Evolutionary conservation across 176 grass and related monocot genomes (phyloP).

Genomic region (Hyparrhenia diplandra): DNA sequence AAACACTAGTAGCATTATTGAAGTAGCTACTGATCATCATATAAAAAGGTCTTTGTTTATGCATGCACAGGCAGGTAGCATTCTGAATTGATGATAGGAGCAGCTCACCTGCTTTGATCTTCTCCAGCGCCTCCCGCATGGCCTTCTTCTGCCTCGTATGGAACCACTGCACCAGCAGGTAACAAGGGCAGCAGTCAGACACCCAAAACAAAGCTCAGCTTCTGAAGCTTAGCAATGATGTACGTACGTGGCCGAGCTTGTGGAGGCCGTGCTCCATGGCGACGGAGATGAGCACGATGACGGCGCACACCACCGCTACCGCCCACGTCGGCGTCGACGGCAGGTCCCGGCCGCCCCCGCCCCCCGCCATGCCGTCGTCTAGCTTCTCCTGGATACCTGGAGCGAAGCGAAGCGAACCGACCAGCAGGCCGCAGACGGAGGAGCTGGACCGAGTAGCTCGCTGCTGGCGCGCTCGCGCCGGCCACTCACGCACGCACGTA

Average conservation of each 20-base stretch:
- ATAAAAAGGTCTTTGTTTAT: background rate
- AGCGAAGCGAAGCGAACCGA: background rate
- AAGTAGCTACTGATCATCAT: too few relatives aligned
- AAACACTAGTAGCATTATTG: background rate
- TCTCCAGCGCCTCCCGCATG: conserved; percentile 76
- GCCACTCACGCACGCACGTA: background rate
- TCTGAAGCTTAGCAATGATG: too few relatives aligned
- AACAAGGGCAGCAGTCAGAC: background rate
- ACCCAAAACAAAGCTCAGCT: background rate
- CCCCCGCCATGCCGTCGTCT: conserved; percentile 19
- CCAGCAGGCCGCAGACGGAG: background rate
- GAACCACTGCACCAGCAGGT: conserved; percentile 57
- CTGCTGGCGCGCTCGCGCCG: too few relatives aligned
- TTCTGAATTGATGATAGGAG: background rate
- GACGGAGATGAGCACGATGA: conserved; percentile 65
- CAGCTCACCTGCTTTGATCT: conserved; percentile 68
- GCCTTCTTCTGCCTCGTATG: conserved; percentile 65
- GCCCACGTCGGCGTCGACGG: conserved; percentile 71
- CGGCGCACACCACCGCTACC: conserved; percentile 56
- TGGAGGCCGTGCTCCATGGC: conserved; percentile 69
- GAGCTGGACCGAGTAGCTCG: background rate
- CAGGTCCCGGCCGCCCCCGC: conserved; percentile 24
- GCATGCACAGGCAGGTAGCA: background rate
- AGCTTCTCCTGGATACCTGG: background rate
- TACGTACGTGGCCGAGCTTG: conserved; percentile 53